phyloP scores from a whole-genome alignment of 2,329 filamentous ascomycete species.

The Paecilomyces sp. region DNA sequence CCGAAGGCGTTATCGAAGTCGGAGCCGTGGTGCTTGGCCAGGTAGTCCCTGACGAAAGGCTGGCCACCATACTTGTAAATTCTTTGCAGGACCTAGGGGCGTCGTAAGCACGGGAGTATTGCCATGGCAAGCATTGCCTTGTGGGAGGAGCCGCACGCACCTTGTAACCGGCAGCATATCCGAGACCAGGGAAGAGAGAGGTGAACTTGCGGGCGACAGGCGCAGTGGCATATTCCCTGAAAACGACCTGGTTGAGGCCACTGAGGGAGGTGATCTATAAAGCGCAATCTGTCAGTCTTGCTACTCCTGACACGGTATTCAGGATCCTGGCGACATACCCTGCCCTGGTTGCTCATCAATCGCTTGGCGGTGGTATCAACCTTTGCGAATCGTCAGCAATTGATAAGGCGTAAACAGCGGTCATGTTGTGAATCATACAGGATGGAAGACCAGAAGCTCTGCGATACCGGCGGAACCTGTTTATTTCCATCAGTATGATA shows the following conservation, averaged over 20 bases:
- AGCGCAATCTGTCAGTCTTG: slow-evolving; percentile 11
- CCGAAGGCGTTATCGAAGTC: slow-evolving; percentile 87
- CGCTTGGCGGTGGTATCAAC: slow-evolving; percentile 98
- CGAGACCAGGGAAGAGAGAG: slow-evolving; percentile 91
- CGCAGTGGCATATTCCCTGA: slow-evolving; percentile 77
- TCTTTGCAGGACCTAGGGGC: slow-evolving; percentile 68
- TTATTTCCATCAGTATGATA: slow-evolving; percentile 9
- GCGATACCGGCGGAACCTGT: slow-evolving; percentile 86
- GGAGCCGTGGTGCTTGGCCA: slow-evolving; percentile 69
- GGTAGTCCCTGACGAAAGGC: slow-evolving; percentile 86
- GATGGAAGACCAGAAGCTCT: slow-evolving; percentile 88
- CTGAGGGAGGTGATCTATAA: slow-evolving; percentile 48
- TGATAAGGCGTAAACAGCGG: not conserved
- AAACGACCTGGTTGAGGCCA: slow-evolving; percentile 84
- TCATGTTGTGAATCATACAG: slow-evolving; percentile 47
- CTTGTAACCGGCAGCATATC: slow-evolving; percentile 98
- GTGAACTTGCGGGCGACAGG: slow-evolving; percentile 71
- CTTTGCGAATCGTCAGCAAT: slow-evolving; percentile 38
- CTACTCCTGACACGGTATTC: not conserved
- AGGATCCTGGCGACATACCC: slow-evolving; percentile 38
- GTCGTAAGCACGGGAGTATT: not conserved
- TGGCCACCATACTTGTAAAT: slow-evolving; percentile 99
- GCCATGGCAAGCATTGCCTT: not conserved
- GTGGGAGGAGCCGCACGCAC: slow-evolving; percentile 33
- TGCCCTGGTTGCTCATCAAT: slow-evolving; percentile 95